Evolutionary conservation across 352 stramenopile genomes (phyloP).

Genomic region (Phytophthora fragariaefolia): DNA sequence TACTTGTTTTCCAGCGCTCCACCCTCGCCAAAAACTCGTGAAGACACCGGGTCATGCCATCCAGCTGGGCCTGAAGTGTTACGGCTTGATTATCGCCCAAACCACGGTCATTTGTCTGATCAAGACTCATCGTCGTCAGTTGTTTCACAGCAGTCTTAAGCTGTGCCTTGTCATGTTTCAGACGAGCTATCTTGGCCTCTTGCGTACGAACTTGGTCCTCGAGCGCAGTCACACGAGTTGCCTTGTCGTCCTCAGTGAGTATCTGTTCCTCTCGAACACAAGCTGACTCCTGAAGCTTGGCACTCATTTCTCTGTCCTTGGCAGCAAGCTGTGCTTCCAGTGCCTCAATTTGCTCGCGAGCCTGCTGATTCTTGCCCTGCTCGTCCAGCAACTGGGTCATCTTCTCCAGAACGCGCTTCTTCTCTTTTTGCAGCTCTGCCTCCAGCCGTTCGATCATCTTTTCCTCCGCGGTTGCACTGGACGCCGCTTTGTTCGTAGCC

Average conservation of each 20-base stretch:
- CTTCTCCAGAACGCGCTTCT: conserved; percentile 72
- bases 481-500: conserved; percentile 5
- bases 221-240: conserved; percentile 27
- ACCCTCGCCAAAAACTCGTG: conserved; percentile 56
- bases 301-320: conserved; percentile 34
- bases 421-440: conserved; percentile 67
- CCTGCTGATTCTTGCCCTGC: conserved; percentile 65
- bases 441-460: conserved; percentile 38
- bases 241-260: conserved; percentile 36
- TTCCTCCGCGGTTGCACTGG: conserved; percentile 7
- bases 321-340: conserved; percentile 45
- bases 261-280: conserved; percentile 32
- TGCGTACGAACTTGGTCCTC: conserved; percentile 44
- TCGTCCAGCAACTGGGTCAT: conserved; percentile 74
- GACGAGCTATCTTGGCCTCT: conserved; percentile 35
- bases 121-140: conserved; percentile 17
- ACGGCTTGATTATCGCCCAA: conserved; percentile 12
- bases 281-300: conserved; percentile 18
- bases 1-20: conserved; percentile 61
- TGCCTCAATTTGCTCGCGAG: conserved; percentile 50
- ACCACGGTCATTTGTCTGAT: conserved; percentile 6
- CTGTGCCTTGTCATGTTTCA: conserved; percentile 50
- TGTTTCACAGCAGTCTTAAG: conserved; percentile 39
- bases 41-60: conserved; percentile 49
- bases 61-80: conserved; percentile 42